Percentiles rank a stretch among this genome's conserved stretches.
Conservation (phyloP, 176 grass and related monocot species). For the Lolium multiflorum region DNA sequence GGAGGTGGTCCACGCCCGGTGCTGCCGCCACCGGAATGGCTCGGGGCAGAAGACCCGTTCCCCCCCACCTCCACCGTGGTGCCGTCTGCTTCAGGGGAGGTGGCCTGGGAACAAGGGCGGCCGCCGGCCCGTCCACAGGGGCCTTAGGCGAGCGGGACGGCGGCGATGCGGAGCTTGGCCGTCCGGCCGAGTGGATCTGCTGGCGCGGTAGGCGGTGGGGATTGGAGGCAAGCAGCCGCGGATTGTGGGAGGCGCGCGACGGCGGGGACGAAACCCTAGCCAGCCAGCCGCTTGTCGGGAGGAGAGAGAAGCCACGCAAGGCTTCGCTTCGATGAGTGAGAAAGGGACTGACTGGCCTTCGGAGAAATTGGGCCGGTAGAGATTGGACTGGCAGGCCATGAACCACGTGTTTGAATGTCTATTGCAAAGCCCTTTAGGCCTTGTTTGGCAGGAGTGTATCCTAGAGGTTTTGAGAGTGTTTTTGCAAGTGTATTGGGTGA, state of each 20-base stretch:
- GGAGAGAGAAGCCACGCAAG: neutral
- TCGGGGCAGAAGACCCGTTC: too few species aligned
- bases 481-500: too few species aligned
- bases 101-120: too few species aligned
- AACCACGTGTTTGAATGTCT: too few species aligned
- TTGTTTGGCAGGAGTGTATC: too few species aligned
- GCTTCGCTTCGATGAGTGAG: neutral
- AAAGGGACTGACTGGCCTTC: neutral
- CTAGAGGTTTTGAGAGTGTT: fast-evolving
- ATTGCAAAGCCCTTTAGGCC: too few species aligned
- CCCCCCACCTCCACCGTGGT: neutral
- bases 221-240: neutral
- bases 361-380: too few species aligned
- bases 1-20: neutral
- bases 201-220: neutral
- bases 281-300: neutral
- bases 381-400: too few species aligned
- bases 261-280: conserved; percentile 5
- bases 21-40: neutral
- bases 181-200: neutral
- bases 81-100: neutral
- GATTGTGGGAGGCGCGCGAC: neutral
- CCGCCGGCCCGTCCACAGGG: neutral
- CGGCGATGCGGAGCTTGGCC: neutral
- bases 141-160: neutral